phyloP scores from a whole-genome alignment of 2,329 filamentous ascomycete species.

The Emergomyces orientalis region DNA sequence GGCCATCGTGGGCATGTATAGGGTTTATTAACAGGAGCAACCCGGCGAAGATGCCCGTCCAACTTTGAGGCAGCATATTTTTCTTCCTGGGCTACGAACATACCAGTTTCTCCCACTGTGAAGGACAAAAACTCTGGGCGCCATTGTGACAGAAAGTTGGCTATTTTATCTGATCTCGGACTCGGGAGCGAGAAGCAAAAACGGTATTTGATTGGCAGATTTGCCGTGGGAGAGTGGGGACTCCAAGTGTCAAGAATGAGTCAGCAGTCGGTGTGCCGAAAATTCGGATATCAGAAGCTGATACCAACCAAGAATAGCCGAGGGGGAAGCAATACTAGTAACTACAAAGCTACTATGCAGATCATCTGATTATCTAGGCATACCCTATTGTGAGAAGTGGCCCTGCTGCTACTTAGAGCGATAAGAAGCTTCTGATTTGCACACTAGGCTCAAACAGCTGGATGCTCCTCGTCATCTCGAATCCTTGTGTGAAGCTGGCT shows the following conservation, averaged over 20 bases:
- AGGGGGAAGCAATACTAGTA: too few relatives aligned
- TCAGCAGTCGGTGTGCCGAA: neutral
- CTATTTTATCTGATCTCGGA: neutral
- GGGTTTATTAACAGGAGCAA: conserved; percentile 28
- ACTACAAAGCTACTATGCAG: too few relatives aligned
- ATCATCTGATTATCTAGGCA: too few relatives aligned
- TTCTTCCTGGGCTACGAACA: neutral
- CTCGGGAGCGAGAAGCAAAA: neutral
- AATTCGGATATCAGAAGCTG: too few relatives aligned
- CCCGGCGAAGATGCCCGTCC: conserved; percentile 17
- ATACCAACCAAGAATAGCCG: too few relatives aligned
- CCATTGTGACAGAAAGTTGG: neutral
- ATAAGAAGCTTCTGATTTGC: too few relatives aligned
- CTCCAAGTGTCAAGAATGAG: neutral
- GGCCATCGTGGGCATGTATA: conserved; percentile 28
- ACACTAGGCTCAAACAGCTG: too few relatives aligned
- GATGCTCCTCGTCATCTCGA: too few relatives aligned
- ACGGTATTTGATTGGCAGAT: neutral
- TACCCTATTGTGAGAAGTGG: too few relatives aligned
- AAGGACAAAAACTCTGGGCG: neutral
- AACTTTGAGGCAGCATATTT: conserved; percentile 2
- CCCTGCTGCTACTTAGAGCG: too few relatives aligned
- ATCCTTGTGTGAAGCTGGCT: too few relatives aligned
- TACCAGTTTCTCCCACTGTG: neutral
- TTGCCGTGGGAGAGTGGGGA: neutral